Base-by-base conservation (phyloP, 2,329 filamentous ascomycete species). In the Fusarium sp. region DNA sequence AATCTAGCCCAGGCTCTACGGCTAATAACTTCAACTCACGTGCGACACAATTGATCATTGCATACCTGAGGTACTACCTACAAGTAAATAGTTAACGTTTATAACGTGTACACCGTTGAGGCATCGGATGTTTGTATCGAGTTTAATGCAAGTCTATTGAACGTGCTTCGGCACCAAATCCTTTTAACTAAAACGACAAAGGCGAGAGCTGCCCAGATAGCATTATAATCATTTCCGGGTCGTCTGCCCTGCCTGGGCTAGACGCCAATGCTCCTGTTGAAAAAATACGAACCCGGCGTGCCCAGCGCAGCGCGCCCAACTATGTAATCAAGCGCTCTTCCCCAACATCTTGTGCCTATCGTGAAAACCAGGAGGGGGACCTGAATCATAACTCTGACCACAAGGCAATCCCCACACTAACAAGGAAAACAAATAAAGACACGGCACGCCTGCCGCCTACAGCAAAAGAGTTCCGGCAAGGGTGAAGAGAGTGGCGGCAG, bases 391-490 rank as follows among this genome's bases (percentile, higher is more conserved):
- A 46, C 42, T 55, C 31, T 42, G 44, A 31, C 42, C 37, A 39
- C 31, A 35, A 39, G 59, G 64, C 57, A 70, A 64, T 55, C 63
- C 64, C 60, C 37, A 61, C 35, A 64, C 60, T 65, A 66, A 61
- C 61, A 46, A 60, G 55, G 64, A 60, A 69, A 69, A 55, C 52
- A 66, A 66, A 46, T 21, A 67, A 59, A 59, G 42, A 60, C 66
- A 58, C 27, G 38, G 38, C n/a, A 45, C 19, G 39, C 48, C 23
- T 54, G 31, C 38, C 49, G 27, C 69, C 81, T 83, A 85, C 76
- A 85, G 76, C 48, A 84, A 70, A 68, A 84, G 70, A 45, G 82
- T 78, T 63, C 83, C 83, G 33, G 84, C 79, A 27, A 84, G 67
- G 44, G 82, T 80, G 65, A 83, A 82, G 65, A 79, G 48, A 33